phyloP scores from a whole-genome alignment of 345 rosid genomes.

The Triadica sebifera region DNA sequence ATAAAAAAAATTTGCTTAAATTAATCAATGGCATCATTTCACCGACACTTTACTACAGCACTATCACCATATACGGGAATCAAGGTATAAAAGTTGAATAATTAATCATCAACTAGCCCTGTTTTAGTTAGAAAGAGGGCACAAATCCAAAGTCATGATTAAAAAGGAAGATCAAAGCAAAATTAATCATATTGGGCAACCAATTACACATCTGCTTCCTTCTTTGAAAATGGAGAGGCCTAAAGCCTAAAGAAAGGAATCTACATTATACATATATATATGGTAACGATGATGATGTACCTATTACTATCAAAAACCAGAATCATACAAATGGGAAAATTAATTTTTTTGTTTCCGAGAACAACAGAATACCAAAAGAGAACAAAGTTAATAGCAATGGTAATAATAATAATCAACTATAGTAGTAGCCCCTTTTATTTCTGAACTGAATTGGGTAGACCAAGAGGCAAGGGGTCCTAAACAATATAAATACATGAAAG shows the following conservation, averaged over 20 bases:
- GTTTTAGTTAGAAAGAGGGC: background rate
- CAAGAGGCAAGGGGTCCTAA: constrained; percentile 28
- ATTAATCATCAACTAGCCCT: constrained; percentile 17
- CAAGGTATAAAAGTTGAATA: constrained; percentile 6
- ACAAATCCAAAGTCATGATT: constrained; percentile 1
- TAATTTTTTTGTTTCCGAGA: constrained; percentile 3
- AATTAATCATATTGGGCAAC: background rate
- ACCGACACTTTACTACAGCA: background rate
- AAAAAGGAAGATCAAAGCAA: background rate
- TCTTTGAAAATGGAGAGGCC: background rate
- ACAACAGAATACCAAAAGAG: constrained; percentile 7
- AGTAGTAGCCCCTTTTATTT: constrained; percentile 52
- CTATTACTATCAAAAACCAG: constrained; percentile 15
- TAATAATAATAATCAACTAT: constrained; percentile 23
- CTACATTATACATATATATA: background rate
- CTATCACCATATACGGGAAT: constrained; percentile 17
- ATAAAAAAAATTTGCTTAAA: constrained; percentile 9
- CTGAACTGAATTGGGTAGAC: constrained; percentile 25
- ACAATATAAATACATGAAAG: constrained; percentile 82
- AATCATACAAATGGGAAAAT: constrained; percentile 24
- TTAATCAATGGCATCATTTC: constrained; percentile 21
- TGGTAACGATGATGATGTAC: background rate
- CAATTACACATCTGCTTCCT: constrained; percentile 10
- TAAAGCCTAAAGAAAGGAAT: background rate
- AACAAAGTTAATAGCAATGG: constrained; percentile 14